Evolutionary conservation across 164 flowering plant genomes (phyloP).

Genomic region (Litsea cubeba): DNA sequence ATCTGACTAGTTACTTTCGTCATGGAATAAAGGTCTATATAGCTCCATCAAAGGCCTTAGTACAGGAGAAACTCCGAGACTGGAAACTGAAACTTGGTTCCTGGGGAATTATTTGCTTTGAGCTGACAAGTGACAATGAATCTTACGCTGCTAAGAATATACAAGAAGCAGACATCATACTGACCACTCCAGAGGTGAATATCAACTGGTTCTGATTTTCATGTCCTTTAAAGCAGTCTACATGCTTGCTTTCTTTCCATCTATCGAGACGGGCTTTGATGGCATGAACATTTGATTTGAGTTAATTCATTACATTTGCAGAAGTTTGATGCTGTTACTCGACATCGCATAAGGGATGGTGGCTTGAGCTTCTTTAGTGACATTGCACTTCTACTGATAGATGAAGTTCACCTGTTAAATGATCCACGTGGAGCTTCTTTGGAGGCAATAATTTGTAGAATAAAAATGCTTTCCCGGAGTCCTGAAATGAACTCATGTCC

Average conservation of each 20-base stretch:
- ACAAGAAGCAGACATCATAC: constrained; percentile 82
- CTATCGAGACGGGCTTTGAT: neutral
- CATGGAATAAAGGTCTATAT: constrained; percentile 57
- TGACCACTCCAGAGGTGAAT: constrained; percentile 96
- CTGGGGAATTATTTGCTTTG: constrained; percentile 83
- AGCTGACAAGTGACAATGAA: constrained; percentile 93
- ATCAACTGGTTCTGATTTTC: neutral
- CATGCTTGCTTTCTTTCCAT: neutral
- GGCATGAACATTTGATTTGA: constrained; percentile 8
- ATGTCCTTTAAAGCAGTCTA: neutral
- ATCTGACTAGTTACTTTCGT: neutral
- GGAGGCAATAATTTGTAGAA: constrained; percentile 93
- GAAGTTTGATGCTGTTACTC: constrained; percentile 97
- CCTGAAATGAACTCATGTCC: constrained; percentile 68
- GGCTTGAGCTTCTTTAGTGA: constrained; percentile 94
- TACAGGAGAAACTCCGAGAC: constrained; percentile 92
- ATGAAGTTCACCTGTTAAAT: constrained; percentile 96
- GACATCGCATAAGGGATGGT: constrained; percentile 80
- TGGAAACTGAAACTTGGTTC: constrained; percentile 89
- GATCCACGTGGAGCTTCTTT: constrained; percentile 94
- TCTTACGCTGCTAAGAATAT: constrained; percentile 48
- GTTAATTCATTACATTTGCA: constrained; percentile 20
- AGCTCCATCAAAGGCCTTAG: constrained; percentile 96
- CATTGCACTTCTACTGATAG: constrained; percentile 91
- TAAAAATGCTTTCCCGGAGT: constrained; percentile 75